Evolutionary conservation across 768 basidiomycete genomes (phyloP), one percentile per base, ranked within the genome.

Genomic region (Trametes villosa): DNA sequence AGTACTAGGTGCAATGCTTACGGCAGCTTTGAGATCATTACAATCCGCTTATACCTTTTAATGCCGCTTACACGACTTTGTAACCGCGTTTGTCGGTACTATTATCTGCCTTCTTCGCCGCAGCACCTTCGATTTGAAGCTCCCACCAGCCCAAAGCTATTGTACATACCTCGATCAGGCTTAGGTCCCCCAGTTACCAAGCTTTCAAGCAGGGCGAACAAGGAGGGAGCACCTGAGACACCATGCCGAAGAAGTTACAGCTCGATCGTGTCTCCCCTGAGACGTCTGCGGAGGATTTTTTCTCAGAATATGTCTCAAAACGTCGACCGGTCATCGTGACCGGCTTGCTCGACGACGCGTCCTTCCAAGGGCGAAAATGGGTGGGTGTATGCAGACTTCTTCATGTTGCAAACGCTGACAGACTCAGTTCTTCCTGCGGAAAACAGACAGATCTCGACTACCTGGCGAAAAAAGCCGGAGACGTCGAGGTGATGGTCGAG

Each of bases 301-400:
- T 68, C 63, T 36, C 45, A 11, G 47, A 60, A 24, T 72, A 65
- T 53, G 56, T 73, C 62, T 64, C 68, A 30, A 60, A 65, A 41
- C 65, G 71, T 5, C 48, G 26, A 22, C 71, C 71, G 3, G 69
- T 68, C 44, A 54, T 73, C 8, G 60, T 73, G 12, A 60, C 54
- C 18, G 70, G 71, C 22, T 48, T 73, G 2, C 61, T 65, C 2
- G 66, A 70, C 54, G 71, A 73, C 61, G 34, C 62, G 6, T 33
- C 57, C 6, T 73, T 73, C 65, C 62, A 64, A 27, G 67, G 65
- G 1, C 31, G 42, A 27, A 58, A 64, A 58, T 73, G 71, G 71
- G 71, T 73, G 47, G 33, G 67, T 29, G n/a, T n/a, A n/a, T n/a
- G n/a, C n/a, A n/a, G n/a, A 5, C 3, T 26, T 2, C 24, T 45